Evolutionary conservation across 1,139 yeast genomes (phyloP).

Genomic region (Spencermartinsiella ligniputridi): DNA sequence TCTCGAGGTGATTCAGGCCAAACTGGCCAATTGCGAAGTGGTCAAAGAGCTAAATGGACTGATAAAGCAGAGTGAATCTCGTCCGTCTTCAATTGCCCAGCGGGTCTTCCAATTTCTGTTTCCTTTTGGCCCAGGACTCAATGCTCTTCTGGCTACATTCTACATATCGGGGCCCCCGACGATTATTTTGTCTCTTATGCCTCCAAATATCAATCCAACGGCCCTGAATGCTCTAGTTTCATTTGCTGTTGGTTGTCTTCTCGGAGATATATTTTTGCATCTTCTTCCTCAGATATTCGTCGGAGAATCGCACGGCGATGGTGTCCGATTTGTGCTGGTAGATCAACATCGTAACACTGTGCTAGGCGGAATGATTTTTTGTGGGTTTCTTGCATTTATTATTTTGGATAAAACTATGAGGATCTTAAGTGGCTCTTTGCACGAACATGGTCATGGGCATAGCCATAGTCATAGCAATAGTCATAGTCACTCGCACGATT

Average conservation of each 20-base stretch:
- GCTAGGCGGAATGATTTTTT: slow-evolving; percentile 49
- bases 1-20: slow-evolving; percentile 29
- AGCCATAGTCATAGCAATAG: slow-evolving; percentile 32
- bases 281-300: slow-evolving; percentile 59
- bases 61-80: slow-evolving; percentile 15
- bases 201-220: slow-evolving; percentile 45
- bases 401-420: slow-evolving; percentile 53
- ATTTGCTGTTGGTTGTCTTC: slow-evolving; percentile 65
- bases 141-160: slow-evolving; percentile 57
- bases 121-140: slow-evolving; percentile 53
- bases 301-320: slow-evolving; percentile 41
- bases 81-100: slow-evolving; percentile 28
- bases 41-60: slow-evolving; percentile 35
- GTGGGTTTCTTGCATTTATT: slow-evolving; percentile 55
- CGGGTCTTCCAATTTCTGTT: slow-evolving; percentile 34
- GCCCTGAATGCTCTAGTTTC: slow-evolving; percentile 50
- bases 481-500: background rate
- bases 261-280: slow-evolving; percentile 67
- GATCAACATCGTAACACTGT: slow-evolving; percentile 46
- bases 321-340: slow-evolving; percentile 41
- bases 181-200: slow-evolving; percentile 48
- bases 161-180: slow-evolving; percentile 62
- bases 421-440: slow-evolving; percentile 41
- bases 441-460: slow-evolving; percentile 42
- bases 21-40: slow-evolving; percentile 34